These are phyloP conservation scores for Rhododendron simsii DNA, from an alignment of 148 eudicot genomes.

Conservation along the genomic window DNA sequence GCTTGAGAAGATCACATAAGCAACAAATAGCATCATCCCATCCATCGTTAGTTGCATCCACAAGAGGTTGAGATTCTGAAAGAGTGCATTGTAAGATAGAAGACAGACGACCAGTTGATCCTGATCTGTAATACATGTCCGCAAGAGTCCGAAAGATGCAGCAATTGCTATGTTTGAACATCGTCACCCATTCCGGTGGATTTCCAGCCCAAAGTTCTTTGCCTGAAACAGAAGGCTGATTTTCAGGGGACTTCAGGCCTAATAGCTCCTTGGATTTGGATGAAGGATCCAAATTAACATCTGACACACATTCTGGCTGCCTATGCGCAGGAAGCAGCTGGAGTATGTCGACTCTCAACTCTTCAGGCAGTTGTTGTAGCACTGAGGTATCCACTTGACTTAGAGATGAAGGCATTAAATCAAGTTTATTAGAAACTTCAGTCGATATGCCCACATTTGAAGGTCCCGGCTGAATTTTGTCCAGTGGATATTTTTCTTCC, in stretches of 20 bases:
- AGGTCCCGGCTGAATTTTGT: constrained; percentile 22
- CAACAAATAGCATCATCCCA: constrained; percentile 47
- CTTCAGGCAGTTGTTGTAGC: constrained; percentile 77
- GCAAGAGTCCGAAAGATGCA: constrained; percentile 46
- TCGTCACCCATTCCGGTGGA: constrained; percentile 83
- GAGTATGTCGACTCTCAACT: constrained; percentile 67
- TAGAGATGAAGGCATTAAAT: constrained; percentile 76
- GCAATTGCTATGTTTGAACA: constrained; percentile 49
- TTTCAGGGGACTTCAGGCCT: constrained; percentile 1
- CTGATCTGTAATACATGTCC: constrained; percentile 43
- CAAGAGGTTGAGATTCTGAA: constrained; percentile 29
- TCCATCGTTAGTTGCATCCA: constrained; percentile 33
- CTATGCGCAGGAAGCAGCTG: constrained; percentile 70
- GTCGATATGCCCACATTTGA: constrained; percentile 14
- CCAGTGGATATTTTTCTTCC: constrained; percentile 12
- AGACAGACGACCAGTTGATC: constrained; percentile 50
- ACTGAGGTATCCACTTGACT: constrained; percentile 84
- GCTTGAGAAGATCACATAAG: constrained; percentile 70
- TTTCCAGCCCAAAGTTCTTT: constrained; percentile 61
- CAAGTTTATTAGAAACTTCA: constrained; percentile 21
- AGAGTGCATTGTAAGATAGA: constrained; percentile 52
- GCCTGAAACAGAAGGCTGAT: constrained; percentile 22
- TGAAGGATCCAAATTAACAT: constrained; percentile 4
- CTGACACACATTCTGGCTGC: constrained; percentile 25
- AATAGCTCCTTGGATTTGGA: constrained; percentile 13